Evolutionary conservation across 2,329 filamentous ascomycete species (phyloP), one percentile per base, ranked within the genome.

Genomic region (Zasmidium citrigriseum): DNA sequence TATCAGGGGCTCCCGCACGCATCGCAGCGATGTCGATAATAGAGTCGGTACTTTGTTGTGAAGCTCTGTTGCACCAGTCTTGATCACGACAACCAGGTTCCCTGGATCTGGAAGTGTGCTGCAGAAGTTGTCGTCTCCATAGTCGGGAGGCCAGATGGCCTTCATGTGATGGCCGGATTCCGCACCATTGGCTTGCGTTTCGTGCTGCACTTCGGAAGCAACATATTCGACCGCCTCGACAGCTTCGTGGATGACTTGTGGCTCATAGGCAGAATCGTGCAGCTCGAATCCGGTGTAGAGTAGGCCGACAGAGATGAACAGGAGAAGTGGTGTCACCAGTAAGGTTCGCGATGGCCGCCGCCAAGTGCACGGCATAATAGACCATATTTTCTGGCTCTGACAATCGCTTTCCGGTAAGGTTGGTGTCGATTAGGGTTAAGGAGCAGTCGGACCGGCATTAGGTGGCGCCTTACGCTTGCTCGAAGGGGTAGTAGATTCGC

Each of bases 21-120:
- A 84, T 18, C 78, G 77, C 52, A 82, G 81, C 38, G 82, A 78
- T 59, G 78, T 83, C n/a, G 27, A 20, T 60, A 84, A 78, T 63
- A 83, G 82, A 2, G 78, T 69, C 1, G 82, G 80, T 2, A 86
- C 75, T 65, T 82, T 83, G 16, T 78, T 75, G 54, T 75, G 69
- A 2, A 80, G 76, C 63, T 85, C 82, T 12, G 81, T 82, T 12
- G 83, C 82, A 54, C 82, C 83, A 1, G 83, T 86, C 65, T 82
- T 82, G 55, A 86, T 70, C 12, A 84, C 72, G 23, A 86, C 76
- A 61, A 84, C 80, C 53, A 85, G 68, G 62, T 84, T 75, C 3
- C 80, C 73, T 1, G 74, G 57, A 16, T 59, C 52, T 48, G 49
- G 55, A 47, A 48, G 47, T 27, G 20, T 16, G 11, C 38, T 38